A percentile compares a stretch with the other conserved stretches of the same genome.
Evolutionary conservation across 1,284 basidiomycete species (phyloP).

Genomic region (Trametes sp.): DNA sequence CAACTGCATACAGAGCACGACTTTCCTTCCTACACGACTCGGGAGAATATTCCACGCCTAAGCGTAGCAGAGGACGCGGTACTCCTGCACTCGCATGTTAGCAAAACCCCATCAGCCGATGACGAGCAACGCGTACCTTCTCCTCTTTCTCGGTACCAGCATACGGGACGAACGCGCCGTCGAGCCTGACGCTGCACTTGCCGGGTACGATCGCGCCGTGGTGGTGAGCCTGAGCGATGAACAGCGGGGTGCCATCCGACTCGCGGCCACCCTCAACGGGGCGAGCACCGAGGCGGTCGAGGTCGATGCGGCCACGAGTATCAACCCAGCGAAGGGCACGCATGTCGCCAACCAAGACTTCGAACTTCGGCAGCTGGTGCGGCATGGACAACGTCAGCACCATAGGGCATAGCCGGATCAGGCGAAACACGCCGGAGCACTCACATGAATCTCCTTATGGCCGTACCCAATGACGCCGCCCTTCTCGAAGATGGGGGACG

Average conservation of each 20-base stretch:
- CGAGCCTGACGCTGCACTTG: constrained; percentile 63
- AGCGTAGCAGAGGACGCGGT: constrained; percentile 52
- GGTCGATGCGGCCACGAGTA: constrained; percentile 53
- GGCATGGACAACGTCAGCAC: background rate
- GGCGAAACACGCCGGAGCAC: constrained; percentile 30
- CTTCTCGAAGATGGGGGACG: constrained; percentile 59
- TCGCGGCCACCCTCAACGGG: constrained; percentile 77
- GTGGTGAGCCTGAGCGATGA: constrained; percentile 64
- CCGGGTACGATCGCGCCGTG: constrained; percentile 65
- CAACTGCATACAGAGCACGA: background rate
- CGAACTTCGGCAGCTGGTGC: constrained; percentile 61
- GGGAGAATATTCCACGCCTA: constrained; percentile 20
- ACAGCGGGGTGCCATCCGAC: constrained; percentile 64
- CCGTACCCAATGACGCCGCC: constrained; percentile 70
- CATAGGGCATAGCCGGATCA: constrained; percentile 1
- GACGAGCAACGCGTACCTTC: constrained; percentile 44
- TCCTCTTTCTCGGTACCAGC: constrained; percentile 56
- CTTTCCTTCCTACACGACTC: background rate
- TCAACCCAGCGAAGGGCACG: constrained; percentile 66
- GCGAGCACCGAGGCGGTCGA: constrained; percentile 49
- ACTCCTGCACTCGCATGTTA: constrained; percentile 42
- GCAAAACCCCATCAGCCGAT: background rate
- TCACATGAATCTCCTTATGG: constrained; percentile 63
- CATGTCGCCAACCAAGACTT: constrained; percentile 72
- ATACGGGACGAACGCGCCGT: constrained; percentile 62